Percentiles rank a stretch among this genome's conserved stretches.
These are phyloP conservation scores for Parietichytrium sp. DNA, from an alignment of 108 stramenopile species.

Conservation along the genomic window DNA sequence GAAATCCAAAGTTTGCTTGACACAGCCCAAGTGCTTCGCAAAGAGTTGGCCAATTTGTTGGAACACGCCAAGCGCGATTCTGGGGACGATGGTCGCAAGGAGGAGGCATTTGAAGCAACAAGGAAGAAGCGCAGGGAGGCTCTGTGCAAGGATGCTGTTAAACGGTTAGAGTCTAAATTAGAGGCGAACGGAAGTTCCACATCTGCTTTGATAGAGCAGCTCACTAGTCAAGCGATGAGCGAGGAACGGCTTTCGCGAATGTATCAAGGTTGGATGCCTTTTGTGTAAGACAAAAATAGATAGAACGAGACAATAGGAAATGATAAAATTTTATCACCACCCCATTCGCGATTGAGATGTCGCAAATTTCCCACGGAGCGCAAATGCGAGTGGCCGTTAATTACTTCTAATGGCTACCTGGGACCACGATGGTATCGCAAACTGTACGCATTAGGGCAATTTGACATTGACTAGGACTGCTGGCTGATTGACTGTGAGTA, in stretches of 20 bases:
- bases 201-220: background rate
- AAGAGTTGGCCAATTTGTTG: background rate
- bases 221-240: slow-evolving; percentile 6
- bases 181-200: background rate
- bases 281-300: background rate
- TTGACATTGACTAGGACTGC: too few relatives aligned
- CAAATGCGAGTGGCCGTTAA: too few relatives aligned
- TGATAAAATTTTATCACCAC: too few relatives aligned
- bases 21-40: background rate
- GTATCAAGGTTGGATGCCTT: slow-evolving; percentile 38
- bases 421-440: too few relatives aligned
- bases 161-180: background rate
- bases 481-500: too few relatives aligned
- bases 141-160: background rate
- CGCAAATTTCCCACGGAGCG: too few relatives aligned
- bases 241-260: background rate
- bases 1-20: too few relatives aligned
- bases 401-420: too few relatives aligned
- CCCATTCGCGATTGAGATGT: too few relatives aligned
- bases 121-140: background rate
- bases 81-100: background rate
- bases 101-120: background rate
- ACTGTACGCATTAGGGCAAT: too few relatives aligned
- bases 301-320: too few relatives aligned
- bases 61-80: background rate